Conservation (phyloP, 345 rosid species). For the Citrus hindsii region DNA sequence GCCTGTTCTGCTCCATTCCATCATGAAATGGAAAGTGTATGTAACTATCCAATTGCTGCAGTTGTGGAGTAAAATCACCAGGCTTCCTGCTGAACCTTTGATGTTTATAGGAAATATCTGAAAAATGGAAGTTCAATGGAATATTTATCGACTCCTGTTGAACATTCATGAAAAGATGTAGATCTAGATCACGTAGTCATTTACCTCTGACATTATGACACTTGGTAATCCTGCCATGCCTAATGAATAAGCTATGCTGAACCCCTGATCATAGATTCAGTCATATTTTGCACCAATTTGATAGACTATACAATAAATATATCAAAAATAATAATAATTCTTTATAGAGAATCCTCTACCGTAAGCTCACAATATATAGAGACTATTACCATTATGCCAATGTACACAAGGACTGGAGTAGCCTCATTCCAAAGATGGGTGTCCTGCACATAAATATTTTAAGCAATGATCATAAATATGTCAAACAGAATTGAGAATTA, state of each 20-base stretch:
- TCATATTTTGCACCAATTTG: not conserved
- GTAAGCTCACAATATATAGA: too few species aligned
- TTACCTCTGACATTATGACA: slow-evolving; percentile 32
- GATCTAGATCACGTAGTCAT: not conserved
- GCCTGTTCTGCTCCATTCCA: slow-evolving; percentile 52
- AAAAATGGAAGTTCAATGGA: slow-evolving; percentile 6
- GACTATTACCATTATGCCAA: slow-evolving; percentile 29
- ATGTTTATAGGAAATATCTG: slow-evolving; percentile 59
- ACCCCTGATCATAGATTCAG: slow-evolving; percentile 7
- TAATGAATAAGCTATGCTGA: not conserved
- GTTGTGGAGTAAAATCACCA: slow-evolving; percentile 43
- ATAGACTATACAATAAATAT: not conserved
- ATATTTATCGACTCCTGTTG: too few species aligned
- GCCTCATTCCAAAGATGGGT: slow-evolving; percentile 10
- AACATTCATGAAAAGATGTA: not conserved
- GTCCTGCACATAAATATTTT: slow-evolving; percentile 13
- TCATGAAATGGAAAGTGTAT: slow-evolving; percentile 47
- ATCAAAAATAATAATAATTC: too few species aligned
- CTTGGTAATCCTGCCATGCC: slow-evolving; percentile 24
- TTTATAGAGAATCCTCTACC: too few species aligned
- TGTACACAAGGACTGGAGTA: slow-evolving; percentile 22
- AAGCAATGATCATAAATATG: not conserved
- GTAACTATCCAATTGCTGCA: slow-evolving; percentile 40
- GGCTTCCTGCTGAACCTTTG: slow-evolving; percentile 55
- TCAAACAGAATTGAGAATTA: not conserved